Evolutionary conservation across 192 early-diverging fungal genomes (phyloP).

Genomic region (Geranomyces variabilis): DNA sequence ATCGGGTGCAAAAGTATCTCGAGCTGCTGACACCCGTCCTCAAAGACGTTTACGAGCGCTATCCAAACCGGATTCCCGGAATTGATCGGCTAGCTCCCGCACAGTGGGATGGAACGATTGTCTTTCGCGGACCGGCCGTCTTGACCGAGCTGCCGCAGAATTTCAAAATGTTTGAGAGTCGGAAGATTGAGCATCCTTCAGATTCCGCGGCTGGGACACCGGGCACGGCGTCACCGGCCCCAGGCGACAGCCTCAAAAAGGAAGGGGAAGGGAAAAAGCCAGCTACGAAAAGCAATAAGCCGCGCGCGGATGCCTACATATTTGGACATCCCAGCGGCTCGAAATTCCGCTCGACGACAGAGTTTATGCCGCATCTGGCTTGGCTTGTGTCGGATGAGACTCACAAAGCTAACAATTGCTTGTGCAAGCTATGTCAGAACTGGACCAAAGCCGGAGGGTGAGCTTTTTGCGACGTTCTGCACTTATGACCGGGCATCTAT

Average conservation of each 20-base stretch:
- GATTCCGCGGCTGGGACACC: slow-evolving; percentile 2
- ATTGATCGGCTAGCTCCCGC: slow-evolving; percentile 1
- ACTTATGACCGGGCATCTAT: too few relatives aligned
- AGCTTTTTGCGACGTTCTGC: too few relatives aligned
- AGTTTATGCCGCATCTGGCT: slow-evolving; percentile 34
- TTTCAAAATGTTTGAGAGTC: slow-evolving; percentile 33
- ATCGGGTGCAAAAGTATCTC: slow-evolving; percentile 29
- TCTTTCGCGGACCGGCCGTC: slow-evolving; percentile 4
- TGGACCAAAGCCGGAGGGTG: neutral
- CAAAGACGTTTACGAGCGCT: slow-evolving; percentile 17
- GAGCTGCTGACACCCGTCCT: slow-evolving; percentile 16
- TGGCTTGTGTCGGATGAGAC: slow-evolving; percentile 33
- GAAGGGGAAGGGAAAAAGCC: neutral
- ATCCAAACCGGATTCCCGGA: slow-evolving; percentile 24
- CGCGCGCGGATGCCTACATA: slow-evolving; percentile 25
- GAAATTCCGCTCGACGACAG: slow-evolving; percentile 34
- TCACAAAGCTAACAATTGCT: slow-evolving; percentile 25
- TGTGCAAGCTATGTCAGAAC: slow-evolving; percentile 31
- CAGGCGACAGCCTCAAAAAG: neutral
- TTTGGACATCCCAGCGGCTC: slow-evolving; percentile 38
- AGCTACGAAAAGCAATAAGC: neutral
- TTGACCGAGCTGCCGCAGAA: slow-evolving; percentile 5
- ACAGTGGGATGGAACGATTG: slow-evolving; percentile 5
- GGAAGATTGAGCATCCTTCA: slow-evolving; percentile 3
- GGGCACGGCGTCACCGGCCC: neutral